Evolutionary conservation across 1,284 basidiomycete species (phyloP).

Genomic region (Phellopilus nigrolimitatus): DNA sequence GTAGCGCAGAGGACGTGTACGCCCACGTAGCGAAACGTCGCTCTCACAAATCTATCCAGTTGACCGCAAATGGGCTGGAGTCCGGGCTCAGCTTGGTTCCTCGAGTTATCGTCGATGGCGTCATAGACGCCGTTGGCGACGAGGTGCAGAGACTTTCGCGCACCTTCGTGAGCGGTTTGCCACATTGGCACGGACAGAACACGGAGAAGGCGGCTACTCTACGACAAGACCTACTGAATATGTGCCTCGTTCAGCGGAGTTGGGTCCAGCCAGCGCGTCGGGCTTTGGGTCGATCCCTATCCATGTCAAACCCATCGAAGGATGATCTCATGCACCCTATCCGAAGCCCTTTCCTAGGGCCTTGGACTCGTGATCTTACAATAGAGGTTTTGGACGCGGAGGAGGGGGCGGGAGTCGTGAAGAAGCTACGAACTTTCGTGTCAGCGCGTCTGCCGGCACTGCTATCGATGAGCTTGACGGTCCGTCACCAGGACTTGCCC

Average conservation of each 20-base stretch:
- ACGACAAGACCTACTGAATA: not conserved
- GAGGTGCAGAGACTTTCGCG: not conserved
- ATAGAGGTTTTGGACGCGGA: not conserved
- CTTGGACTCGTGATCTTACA: not conserved
- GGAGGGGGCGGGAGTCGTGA: not conserved
- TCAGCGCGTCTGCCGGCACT: not conserved
- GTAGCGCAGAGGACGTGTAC: not conserved
- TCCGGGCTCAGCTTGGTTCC: not conserved
- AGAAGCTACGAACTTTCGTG: not conserved
- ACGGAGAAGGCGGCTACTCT: not conserved
- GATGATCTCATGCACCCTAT: not conserved
- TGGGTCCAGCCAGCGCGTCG: not conserved
- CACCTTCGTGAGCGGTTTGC: not conserved
- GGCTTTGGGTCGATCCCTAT: not conserved
- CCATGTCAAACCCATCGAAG: not conserved
- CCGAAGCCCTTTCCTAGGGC: not conserved
- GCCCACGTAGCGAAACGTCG: not conserved
- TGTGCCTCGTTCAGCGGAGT: constrained; percentile 1
- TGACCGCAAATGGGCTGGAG: not conserved
- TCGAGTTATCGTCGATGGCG: not conserved
- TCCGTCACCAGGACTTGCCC: not conserved
- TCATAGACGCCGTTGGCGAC: not conserved
- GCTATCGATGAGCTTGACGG: not conserved
- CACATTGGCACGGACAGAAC: not conserved
- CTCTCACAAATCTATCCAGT: not conserved